phyloP scores from a whole-genome alignment of 208 protist species.

The Trypanosoma brucei region DNA sequence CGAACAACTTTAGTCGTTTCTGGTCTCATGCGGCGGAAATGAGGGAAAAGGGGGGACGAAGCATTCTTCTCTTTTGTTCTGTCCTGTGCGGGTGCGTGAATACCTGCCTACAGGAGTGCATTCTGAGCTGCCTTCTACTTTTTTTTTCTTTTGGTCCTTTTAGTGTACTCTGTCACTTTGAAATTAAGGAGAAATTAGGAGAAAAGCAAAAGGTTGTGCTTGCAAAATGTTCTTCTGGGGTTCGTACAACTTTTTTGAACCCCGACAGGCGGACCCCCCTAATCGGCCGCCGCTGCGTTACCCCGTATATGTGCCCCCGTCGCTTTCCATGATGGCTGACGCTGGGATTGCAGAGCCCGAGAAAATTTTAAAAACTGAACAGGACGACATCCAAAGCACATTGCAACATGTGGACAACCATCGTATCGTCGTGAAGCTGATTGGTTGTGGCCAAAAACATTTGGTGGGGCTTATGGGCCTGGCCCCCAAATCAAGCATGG shows the following conservation, averaged over 20 bases:
- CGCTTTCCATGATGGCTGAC: slow-evolving; percentile 14
- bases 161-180: too few species aligned
- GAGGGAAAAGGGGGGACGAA: too few species aligned
- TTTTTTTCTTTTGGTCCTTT: too few species aligned
- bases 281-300: slow-evolving; percentile 50
- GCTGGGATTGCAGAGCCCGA: not conserved
- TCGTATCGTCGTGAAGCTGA: slow-evolving; percentile 33
- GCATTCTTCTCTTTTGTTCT: too few species aligned
- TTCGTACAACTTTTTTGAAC: slow-evolving; percentile 72
- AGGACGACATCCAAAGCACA: not conserved
- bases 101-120: too few species aligned
- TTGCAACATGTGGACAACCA: slow-evolving; percentile 11
- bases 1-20: too few species aligned
- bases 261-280: slow-evolving; percentile 37
- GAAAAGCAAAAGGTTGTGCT: not conserved
- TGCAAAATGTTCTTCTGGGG: slow-evolving; percentile 81
- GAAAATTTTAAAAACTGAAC: not conserved
- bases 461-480: slow-evolving; percentile 27
- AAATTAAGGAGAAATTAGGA: not conserved
- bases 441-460: slow-evolving; percentile 60
- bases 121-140: too few species aligned
- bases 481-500: not conserved
- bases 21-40: too few species aligned
- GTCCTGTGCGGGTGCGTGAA: too few species aligned
- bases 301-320: slow-evolving; percentile 65